A percentile compares a stretch with the other conserved stretches of the same genome.
These are phyloP conservation scores for Coniosporium apollinis DNA, from an alignment of 495 filamentous ascomycete genomes.

Conservation along the genomic window DNA sequence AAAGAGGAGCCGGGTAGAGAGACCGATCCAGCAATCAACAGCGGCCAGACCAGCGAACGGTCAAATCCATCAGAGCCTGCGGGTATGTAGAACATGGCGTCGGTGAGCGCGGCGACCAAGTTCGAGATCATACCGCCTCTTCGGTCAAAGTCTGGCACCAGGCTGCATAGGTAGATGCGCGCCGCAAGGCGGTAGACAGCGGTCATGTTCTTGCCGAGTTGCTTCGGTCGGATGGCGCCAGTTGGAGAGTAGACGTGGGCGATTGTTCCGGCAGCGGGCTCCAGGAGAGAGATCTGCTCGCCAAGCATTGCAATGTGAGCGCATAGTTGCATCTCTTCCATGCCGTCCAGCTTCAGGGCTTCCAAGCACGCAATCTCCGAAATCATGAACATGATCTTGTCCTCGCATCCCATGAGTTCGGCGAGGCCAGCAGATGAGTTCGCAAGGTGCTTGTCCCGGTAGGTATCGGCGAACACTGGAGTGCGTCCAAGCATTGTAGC, in stretches of 20 bases:
- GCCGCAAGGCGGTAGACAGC: slow-evolving; percentile 81
- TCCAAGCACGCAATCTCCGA: slow-evolving; percentile 95
- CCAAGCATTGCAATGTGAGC: slow-evolving; percentile 68
- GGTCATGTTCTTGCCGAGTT: slow-evolving; percentile 73
- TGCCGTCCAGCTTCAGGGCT: slow-evolving; percentile 62
- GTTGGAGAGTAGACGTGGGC: slow-evolving; percentile 30
- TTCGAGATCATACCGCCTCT: slow-evolving; percentile 49
- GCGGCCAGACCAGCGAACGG: slow-evolving; percentile 81
- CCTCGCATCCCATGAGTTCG: slow-evolving; percentile 96
- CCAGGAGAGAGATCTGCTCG: slow-evolving; percentile 65
- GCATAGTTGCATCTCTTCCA: slow-evolving; percentile 71
- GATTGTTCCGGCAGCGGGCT: slow-evolving; percentile 26
- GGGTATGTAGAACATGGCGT: slow-evolving; percentile 61
- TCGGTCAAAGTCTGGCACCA: slow-evolving; percentile 75
- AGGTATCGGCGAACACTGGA: slow-evolving; percentile 77
- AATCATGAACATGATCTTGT: slow-evolving; percentile 94
- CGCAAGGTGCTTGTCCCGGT: slow-evolving; percentile 75
- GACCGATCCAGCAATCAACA: slow-evolving; percentile 67
- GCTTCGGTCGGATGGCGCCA: slow-evolving; percentile 63
- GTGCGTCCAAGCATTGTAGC: slow-evolving; percentile 79
- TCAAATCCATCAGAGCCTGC: slow-evolving; percentile 70
- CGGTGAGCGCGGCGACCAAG: slow-evolving; percentile 56
- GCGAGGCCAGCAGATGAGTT: slow-evolving; percentile 56
- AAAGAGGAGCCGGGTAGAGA: slow-evolving; percentile 54
- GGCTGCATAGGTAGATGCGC: slow-evolving; percentile 83